Conservation (phyloP, 768 basidiomycete genomes). For the Tephrocybe sp. region DNA sequence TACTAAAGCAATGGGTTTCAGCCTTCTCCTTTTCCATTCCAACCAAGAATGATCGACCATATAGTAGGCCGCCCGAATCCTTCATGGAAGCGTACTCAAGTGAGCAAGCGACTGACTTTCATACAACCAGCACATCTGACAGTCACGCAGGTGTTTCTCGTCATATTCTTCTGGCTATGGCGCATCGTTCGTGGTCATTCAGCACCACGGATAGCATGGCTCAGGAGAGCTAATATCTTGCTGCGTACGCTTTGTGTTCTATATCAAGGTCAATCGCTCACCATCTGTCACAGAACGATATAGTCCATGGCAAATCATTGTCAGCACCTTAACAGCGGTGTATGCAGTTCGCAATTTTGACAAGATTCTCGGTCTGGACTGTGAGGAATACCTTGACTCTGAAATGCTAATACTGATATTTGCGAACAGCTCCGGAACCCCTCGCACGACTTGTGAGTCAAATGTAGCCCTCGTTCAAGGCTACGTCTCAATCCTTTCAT, state of each 20-base stretch:
- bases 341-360: constrained; percentile 86
- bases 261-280: not conserved
- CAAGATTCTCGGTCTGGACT: constrained; percentile 76
- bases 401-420: not conserved
- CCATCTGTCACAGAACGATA: constrained; percentile 55
- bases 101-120: constrained; percentile 23
- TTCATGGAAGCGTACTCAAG: constrained; percentile 88
- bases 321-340: constrained; percentile 78
- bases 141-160: constrained; percentile 71
- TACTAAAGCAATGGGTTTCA: constrained; percentile 2
- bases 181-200: constrained; percentile 65
- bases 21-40: constrained; percentile 4
- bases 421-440: constrained; percentile 80
- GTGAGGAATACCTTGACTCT: constrained; percentile 41
- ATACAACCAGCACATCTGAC: not conserved
- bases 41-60: constrained; percentile 83
- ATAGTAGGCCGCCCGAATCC: constrained; percentile 83
- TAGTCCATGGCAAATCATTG: constrained; percentile 95
- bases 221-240: constrained; percentile 53
- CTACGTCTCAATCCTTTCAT: not conserved
- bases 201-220: constrained; percentile 64
- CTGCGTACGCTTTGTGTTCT: constrained; percentile 45
- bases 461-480: not conserved
- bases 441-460: constrained; percentile 75
- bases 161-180: constrained; percentile 91